These are phyloP conservation scores for Kodamaea sagamina DNA, from an alignment of 805 yeast species.

Conservation along the genomic window DNA sequence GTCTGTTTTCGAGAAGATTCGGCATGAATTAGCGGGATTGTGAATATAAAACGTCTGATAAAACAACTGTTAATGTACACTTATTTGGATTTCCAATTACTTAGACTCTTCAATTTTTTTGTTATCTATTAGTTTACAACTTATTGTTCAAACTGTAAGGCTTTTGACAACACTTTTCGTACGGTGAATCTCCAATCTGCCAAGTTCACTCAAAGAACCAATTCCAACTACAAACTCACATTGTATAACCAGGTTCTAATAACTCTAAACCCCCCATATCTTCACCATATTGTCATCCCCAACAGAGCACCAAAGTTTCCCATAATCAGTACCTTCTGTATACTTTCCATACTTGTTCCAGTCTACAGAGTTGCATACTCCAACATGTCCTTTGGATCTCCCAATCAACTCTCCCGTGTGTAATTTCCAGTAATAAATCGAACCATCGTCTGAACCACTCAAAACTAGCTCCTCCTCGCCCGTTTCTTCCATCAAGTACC, in stretches of 20 bases:
- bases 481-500: conserved; percentile 46
- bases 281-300: conserved; percentile 78
- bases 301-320: conserved; percentile 71
- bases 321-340: conserved; percentile 30
- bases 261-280: conserved; percentile 53
- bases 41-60: no score
- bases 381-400: conserved; percentile 61
- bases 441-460: conserved; percentile 85
- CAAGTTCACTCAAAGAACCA: no score
- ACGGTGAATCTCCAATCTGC: no score
- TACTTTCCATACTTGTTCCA: conserved; percentile 52
- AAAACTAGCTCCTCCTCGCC: conserved; percentile 63
- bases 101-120: no score
- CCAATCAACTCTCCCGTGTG: conserved; percentile 66
- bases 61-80: no score
- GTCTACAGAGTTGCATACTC: conserved; percentile 73
- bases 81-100: no score
- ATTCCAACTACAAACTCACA: not conserved
- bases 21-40: no score
- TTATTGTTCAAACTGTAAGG: no score
- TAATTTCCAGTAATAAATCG: conserved; percentile 76
- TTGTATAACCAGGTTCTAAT: not conserved
- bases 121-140: no score
- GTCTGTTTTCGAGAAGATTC: no score
- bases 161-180: no score